Conservation (phyloP, 2,329 filamentous ascomycete genomes). For the Trichoderma asperellum region DNA sequence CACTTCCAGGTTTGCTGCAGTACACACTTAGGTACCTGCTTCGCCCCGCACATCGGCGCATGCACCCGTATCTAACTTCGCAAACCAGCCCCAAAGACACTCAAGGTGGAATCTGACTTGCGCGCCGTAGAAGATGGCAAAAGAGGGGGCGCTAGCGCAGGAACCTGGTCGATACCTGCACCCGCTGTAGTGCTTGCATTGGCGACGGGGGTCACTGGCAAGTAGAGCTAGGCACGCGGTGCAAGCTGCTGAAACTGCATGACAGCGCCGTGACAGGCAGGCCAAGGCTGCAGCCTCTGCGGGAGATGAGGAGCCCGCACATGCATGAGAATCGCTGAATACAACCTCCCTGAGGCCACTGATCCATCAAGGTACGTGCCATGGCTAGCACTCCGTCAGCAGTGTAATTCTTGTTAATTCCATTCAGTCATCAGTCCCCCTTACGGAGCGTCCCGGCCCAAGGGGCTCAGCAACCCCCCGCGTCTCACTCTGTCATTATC, state of each 20-base stretch:
- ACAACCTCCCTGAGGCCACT: background rate
- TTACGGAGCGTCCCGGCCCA: conserved; percentile 17
- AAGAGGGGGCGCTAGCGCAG: conserved; percentile 19
- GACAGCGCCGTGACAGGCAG: background rate
- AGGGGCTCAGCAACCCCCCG: conserved; percentile 1
- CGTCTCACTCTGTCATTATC: conserved; percentile 8
- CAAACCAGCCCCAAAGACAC: background rate
- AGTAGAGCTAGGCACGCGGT: background rate
- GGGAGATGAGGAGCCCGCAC: background rate
- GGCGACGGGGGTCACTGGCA: background rate
- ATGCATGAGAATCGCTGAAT: background rate
- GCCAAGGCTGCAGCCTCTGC: background rate
- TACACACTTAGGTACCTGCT: background rate
- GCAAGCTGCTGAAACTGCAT: background rate
- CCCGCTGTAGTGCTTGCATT: background rate
- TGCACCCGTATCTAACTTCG: background rate
- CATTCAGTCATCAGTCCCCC: conserved; percentile 8
- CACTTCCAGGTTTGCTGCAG: background rate
- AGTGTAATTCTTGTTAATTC: background rate
- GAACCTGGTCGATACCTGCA: conserved; percentile 17
- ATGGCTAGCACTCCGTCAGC: background rate
- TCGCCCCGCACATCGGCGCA: background rate
- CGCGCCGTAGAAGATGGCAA: background rate
- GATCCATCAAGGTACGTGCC: background rate
- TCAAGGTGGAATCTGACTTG: background rate